A percentile compares a stretch with the other conserved stretches of the same genome.
These are phyloP conservation scores for Kwoniella shandongensis DNA, from an alignment of 768 basidiomycete species.

Conservation along the genomic window DNA sequence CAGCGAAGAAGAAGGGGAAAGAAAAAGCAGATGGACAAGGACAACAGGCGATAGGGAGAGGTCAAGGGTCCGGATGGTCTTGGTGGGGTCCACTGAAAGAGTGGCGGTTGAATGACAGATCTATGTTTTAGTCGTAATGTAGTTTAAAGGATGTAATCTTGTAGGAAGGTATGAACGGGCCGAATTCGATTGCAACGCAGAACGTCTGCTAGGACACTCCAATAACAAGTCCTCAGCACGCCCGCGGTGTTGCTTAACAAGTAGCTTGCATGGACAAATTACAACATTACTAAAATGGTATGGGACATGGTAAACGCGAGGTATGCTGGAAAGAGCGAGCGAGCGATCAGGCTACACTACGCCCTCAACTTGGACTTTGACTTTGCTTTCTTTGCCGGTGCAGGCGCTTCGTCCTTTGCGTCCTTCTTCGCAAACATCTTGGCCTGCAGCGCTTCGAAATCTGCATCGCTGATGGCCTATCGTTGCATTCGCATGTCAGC, in stretches of 20 bases:
- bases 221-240: too few relatives aligned
- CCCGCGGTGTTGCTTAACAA: too few relatives aligned
- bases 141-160: too few relatives aligned
- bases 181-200: too few relatives aligned
- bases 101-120: slow-evolving; percentile 45
- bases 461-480: slow-evolving; percentile 42
- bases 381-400: slow-evolving; percentile 2
- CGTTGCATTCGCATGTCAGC: neutral
- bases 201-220: too few relatives aligned
- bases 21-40: neutral
- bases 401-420: slow-evolving; percentile 4
- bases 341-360: neutral
- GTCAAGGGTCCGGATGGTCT: slow-evolving; percentile 40
- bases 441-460: slow-evolving; percentile 41
- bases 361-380: neutral
- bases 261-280: neutral
- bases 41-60: neutral
- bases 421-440: slow-evolving; percentile 39
- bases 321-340: neutral
- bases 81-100: slow-evolving; percentile 54
- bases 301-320: neutral
- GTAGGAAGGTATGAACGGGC: too few relatives aligned
- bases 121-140: slow-evolving; percentile 26
- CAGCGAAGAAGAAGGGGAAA: slow-evolving; percentile 8
- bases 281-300: neutral